These are phyloP conservation scores for Debaryomyces maramus DNA, from an alignment of 805 yeast species.

Conservation along the genomic window DNA sequence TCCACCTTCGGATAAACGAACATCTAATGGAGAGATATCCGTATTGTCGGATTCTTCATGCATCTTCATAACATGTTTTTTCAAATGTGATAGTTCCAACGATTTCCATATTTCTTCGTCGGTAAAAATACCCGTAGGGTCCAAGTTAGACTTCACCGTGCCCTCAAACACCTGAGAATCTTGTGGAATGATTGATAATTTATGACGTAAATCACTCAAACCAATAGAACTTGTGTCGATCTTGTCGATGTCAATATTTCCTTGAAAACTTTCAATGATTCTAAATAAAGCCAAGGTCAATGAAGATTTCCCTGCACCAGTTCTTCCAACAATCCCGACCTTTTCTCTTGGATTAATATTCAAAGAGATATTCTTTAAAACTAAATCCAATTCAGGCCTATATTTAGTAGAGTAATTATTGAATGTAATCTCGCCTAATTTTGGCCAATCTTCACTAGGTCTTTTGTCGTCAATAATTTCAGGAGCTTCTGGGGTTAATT, in stretches of 20 bases:
- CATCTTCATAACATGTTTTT: conserved; percentile 41
- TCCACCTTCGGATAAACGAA: conserved; percentile 44
- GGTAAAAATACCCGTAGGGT: conserved; percentile 36
- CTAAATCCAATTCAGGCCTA: conserved; percentile 46
- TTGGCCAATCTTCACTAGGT: conserved; percentile 51
- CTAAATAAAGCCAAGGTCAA: conserved; percentile 45
- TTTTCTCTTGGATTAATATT: conserved; percentile 39
- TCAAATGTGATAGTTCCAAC: conserved; percentile 43
- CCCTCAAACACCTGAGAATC: conserved; percentile 49
- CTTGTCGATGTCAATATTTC: conserved; percentile 37
- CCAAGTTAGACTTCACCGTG: conserved; percentile 40
- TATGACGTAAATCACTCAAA: conserved; percentile 43
- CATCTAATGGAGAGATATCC: conserved; percentile 32
- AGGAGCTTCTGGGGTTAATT: conserved; percentile 84
- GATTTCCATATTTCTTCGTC: conserved; percentile 45
- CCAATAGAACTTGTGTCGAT: conserved; percentile 37
- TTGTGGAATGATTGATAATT: conserved; percentile 45
- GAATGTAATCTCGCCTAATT: conserved; percentile 36
- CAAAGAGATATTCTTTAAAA: conserved; percentile 39
- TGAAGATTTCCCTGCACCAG: conserved; percentile 49
- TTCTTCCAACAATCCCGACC: conserved; percentile 46
- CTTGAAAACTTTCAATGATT: conserved; percentile 40
- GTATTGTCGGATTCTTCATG: conserved; percentile 29
- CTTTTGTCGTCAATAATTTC: conserved; percentile 59
- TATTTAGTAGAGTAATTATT: conserved; percentile 41